Percentiles rank a stretch among this genome's conserved stretches.
phyloP scores from a whole-genome alignment of 257 asterid genomes.

The Jasminum sambac region DNA sequence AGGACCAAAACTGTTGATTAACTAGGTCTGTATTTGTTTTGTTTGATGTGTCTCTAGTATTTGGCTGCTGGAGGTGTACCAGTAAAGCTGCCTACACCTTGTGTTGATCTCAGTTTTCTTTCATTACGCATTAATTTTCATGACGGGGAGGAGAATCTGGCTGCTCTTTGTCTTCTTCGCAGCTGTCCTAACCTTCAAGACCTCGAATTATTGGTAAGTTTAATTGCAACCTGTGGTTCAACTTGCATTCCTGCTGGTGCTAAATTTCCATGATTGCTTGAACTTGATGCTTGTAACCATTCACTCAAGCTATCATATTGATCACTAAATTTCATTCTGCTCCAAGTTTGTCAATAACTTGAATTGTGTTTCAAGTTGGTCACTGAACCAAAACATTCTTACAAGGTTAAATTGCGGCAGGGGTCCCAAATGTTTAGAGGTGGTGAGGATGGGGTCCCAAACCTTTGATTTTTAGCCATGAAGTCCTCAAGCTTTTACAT shows the following conservation, averaged over 20 bases:
- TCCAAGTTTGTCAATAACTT: no score
- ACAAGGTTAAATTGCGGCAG: no score
- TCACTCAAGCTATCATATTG: neutral
- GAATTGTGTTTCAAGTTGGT: neutral
- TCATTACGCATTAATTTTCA: conserved; percentile 74
- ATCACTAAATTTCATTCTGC: neutral
- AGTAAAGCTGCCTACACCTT: conserved; percentile 58
- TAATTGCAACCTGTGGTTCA: conserved; percentile 5
- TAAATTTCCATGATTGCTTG: conserved; percentile 2
- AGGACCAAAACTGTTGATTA: neutral
- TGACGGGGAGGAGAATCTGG: conserved; percentile 62
- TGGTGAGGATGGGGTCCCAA: no score
- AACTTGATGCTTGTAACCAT: conserved; percentile 1
- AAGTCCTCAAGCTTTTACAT: no score
- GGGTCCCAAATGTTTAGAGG: no score
- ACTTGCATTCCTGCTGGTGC: neutral
- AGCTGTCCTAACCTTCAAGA: conserved; percentile 93
- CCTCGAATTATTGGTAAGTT: conserved; percentile 85
- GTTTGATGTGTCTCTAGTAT: conserved; percentile 48
- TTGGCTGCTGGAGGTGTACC: conserved; percentile 89
- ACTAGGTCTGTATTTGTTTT: neutral
- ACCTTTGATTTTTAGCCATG: no score
- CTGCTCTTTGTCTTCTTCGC: conserved; percentile 84
- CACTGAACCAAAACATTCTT: neutral
- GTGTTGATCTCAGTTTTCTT: conserved; percentile 76